Conservation (phyloP, 257 asterid species). For the Solanum acaule region DNA sequence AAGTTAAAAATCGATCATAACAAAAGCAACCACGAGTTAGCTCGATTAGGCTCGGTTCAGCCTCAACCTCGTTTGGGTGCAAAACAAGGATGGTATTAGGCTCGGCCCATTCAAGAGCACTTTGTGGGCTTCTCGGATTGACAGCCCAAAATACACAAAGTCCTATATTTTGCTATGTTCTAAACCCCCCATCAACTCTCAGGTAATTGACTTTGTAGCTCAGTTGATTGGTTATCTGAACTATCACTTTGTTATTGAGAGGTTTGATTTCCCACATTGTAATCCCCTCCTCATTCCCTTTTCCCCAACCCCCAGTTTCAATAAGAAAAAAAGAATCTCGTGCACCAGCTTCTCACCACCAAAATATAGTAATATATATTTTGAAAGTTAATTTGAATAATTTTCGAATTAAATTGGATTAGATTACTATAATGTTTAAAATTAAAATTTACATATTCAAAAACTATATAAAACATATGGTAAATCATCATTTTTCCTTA, state of each 20-base stretch:
- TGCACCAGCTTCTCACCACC: neutral
- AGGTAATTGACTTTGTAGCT: neutral
- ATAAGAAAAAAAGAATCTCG: too few relatives aligned
- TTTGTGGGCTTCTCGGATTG: neutral
- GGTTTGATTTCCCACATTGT: too few relatives aligned
- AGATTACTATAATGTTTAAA: neutral
- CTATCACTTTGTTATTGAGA: rapidly evolving
- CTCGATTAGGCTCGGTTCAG: neutral
- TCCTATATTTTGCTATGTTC: neutral
- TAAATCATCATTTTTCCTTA: neutral
- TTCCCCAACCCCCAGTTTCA: rapidly evolving
- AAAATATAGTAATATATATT: neutral
- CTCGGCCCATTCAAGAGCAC: neutral
- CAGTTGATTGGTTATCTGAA: too few relatives aligned
- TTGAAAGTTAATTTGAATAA: too few relatives aligned
- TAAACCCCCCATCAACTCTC: neutral
- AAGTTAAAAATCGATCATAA: neutral
- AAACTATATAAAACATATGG: neutral
- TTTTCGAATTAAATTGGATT: rapidly evolving
- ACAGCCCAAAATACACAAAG: neutral
- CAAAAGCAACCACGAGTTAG: neutral
- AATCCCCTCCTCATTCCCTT: too few relatives aligned
- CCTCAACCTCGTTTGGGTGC: neutral
- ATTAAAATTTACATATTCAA: neutral
- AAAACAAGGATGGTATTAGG: neutral